Evolutionary conservation across 345 rosid species (phyloP).

Genomic region (Linum usitatissimum): DNA sequence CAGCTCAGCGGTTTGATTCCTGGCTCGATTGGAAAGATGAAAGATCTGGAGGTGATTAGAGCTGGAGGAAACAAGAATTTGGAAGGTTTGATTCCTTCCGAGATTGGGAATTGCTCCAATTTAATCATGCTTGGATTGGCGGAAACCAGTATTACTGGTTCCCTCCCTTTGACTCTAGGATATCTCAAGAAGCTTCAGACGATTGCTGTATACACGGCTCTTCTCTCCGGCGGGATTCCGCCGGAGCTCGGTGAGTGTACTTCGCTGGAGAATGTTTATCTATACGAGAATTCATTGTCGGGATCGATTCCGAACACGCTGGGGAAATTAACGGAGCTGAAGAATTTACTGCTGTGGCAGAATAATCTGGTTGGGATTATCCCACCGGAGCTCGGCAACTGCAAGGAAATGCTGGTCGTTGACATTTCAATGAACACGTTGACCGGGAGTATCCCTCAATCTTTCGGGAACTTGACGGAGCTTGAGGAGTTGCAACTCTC

Average conservation of each 20-base stretch:
- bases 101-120: slow-evolving; percentile 60
- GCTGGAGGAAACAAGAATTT: slow-evolving; percentile 83
- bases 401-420: slow-evolving; percentile 41
- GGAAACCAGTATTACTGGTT: slow-evolving; percentile 77
- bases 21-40: slow-evolving; percentile 40
- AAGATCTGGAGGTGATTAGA: slow-evolving; percentile 46
- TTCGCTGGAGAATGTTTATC: slow-evolving; percentile 56
- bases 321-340: slow-evolving; percentile 44
- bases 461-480: slow-evolving; percentile 43
- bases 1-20: slow-evolving; percentile 61
- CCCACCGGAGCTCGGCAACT: slow-evolving; percentile 65
- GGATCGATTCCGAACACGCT: slow-evolving; percentile 58
- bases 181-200: slow-evolving; percentile 54
- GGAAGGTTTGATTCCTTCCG: slow-evolving; percentile 54
- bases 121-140: slow-evolving; percentile 61
- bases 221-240: slow-evolving; percentile 68
- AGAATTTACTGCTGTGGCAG: slow-evolving; percentile 59
- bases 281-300: slow-evolving; percentile 62
- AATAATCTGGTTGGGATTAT: slow-evolving; percentile 58
- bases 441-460: slow-evolving; percentile 59
- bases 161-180: slow-evolving; percentile 65
- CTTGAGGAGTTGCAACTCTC: slow-evolving; percentile 69
- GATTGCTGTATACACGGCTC: slow-evolving; percentile 61
- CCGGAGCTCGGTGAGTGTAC: slow-evolving; percentile 66
- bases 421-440: slow-evolving; percentile 65